Conservation (phyloP, 1,284 basidiomycete species). For the Bondarzewia mesenterica region DNA sequence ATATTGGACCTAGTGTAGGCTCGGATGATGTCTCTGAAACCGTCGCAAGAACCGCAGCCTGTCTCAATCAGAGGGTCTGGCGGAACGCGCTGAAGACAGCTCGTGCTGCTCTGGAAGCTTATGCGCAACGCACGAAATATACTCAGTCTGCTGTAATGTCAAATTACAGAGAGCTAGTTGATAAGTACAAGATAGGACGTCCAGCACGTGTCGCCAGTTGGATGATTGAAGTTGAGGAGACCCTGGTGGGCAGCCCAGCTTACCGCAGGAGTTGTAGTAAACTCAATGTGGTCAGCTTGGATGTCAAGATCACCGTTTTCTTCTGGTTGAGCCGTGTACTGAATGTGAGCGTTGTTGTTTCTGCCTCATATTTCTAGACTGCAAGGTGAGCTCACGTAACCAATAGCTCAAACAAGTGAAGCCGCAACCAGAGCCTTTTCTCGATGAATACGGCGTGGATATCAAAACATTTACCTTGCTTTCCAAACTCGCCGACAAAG, state of each 20-base stretch:
- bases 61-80: conserved; percentile 25
- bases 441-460: conserved; percentile 3
- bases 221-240: conserved; percentile 17
- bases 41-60: conserved; percentile 26
- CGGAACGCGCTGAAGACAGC: conserved; percentile 19
- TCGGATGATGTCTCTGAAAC: conserved; percentile 25
- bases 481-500: conserved; percentile 3
- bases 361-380: not conserved
- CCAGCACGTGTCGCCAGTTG: conserved; percentile 12
- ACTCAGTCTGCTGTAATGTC: not conserved
- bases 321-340: conserved; percentile 10
- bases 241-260: conserved; percentile 8
- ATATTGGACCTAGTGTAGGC: no score
- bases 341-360: conserved; percentile 7
- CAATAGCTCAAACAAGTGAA: conserved; percentile 5
- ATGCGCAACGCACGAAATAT: not conserved
- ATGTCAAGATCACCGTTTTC: conserved; percentile 8
- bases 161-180: conserved; percentile 12
- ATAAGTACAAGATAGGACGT: conserved; percentile 10
- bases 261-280: conserved; percentile 3
- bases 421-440: not conserved
- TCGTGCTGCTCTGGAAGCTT: conserved; percentile 14
- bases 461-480: conserved; percentile 3
- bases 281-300: conserved; percentile 1
- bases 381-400: not conserved